Conservation (phyloP, 768 basidiomycete species). For the Pholiota microspora region DNA sequence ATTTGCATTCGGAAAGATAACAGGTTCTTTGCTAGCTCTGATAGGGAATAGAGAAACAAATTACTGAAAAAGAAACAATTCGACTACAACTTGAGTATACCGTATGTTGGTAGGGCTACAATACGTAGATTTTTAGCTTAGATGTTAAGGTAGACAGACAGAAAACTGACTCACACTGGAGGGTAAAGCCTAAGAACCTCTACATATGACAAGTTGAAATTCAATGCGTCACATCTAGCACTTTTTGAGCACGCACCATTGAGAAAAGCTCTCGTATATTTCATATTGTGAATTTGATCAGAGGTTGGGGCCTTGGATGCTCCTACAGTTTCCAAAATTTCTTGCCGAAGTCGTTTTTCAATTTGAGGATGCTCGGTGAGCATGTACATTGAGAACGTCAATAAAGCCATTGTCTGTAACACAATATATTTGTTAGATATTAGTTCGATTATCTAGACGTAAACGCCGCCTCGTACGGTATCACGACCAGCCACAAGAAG, state of each 20-base stretch:
- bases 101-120: constrained; percentile 10
- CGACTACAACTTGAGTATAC: background rate
- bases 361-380: constrained; percentile 41
- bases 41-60: too few relatives aligned
- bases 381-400: constrained; percentile 44
- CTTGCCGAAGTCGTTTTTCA: constrained; percentile 34
- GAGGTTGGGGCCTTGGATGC: constrained; percentile 33
- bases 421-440: too few relatives aligned
- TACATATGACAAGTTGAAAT: too few relatives aligned
- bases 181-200: constrained; percentile 43
- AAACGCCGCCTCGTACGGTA: too few relatives aligned
- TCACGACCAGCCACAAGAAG: constrained; percentile 51
- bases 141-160: constrained; percentile 25
- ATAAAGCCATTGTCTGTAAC: constrained; percentile 12
- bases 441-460: too few relatives aligned
- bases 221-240: too few relatives aligned
- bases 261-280: constrained; percentile 29
- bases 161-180: constrained; percentile 24
- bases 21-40: too few relatives aligned
- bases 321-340: constrained; percentile 39
- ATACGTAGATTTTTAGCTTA: constrained; percentile 32
- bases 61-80: too few relatives aligned
- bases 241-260: constrained; percentile 25
- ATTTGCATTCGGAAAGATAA: background rate
- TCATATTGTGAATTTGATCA: constrained; percentile 47